phyloP scores from a whole-genome alignment of 768 basidiomycete species.

The Boletus sp. region DNA sequence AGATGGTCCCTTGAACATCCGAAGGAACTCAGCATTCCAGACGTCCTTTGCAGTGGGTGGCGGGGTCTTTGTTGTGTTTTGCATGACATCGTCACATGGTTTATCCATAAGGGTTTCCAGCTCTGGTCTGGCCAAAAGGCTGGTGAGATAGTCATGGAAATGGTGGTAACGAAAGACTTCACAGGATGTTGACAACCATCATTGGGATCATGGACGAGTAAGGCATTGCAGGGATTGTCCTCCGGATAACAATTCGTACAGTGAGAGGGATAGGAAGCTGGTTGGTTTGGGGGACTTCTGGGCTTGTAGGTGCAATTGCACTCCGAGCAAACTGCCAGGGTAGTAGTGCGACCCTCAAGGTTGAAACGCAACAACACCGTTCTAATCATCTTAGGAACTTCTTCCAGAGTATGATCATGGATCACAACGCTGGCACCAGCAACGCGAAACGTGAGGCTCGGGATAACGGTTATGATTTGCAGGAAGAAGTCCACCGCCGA shows the following conservation, averaged over 20 bases:
- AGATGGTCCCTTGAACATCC: conserved; percentile 6
- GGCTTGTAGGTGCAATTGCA: no score
- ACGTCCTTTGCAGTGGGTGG: background rate
- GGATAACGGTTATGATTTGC: background rate
- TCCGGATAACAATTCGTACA: no score
- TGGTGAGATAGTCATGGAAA: background rate
- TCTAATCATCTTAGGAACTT: background rate
- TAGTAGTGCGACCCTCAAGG: no score
- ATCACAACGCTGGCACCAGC: background rate
- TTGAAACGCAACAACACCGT: no score
- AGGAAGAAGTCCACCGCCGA: background rate
- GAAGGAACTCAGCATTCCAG: conserved; percentile 1
- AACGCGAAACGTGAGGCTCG: background rate
- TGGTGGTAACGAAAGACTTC: background rate
- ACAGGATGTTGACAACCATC: background rate
- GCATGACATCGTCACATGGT: background rate
- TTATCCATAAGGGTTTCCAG: conserved; percentile 10
- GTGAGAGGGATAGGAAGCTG: no score
- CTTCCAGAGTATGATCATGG: background rate
- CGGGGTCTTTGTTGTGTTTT: background rate
- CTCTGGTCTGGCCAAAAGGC: background rate
- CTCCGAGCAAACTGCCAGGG: no score
- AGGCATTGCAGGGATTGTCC: background rate
- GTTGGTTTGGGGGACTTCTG: no score
- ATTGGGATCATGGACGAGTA: background rate